A percentile compares a stretch with the other conserved stretches of the same genome.
These are phyloP conservation scores for Colletotrichum coccodes DNA, from an alignment of 2,329 filamentous ascomycete species.

Conservation along the genomic window DNA sequence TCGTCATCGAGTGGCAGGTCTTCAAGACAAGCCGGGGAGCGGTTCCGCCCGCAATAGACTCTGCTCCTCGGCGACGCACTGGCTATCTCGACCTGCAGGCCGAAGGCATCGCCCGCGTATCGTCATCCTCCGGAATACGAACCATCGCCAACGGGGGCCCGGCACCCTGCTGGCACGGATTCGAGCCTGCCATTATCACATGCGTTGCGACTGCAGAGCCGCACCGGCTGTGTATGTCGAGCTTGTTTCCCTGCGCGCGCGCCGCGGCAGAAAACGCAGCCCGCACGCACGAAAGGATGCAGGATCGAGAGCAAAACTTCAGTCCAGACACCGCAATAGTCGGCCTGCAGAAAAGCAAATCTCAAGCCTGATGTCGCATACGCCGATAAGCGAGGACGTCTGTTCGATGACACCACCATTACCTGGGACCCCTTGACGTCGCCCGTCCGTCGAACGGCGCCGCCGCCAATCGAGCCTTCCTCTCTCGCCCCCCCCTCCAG, in stretches of 20 bases:
- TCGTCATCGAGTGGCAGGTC: not conserved
- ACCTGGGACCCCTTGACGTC: not conserved
- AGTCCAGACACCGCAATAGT: not conserved
- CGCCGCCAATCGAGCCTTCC: not conserved
- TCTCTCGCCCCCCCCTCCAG: not conserved
- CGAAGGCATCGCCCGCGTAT: too few relatives aligned
- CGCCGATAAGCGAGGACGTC: slow-evolving; percentile 16
- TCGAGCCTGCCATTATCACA: too few relatives aligned
- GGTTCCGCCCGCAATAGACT: not conserved
- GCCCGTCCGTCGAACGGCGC: not conserved
- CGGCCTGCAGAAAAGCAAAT: slow-evolving; percentile 8
- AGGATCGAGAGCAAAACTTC: not conserved
- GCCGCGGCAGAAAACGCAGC: not conserved
- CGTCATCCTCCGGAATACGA: not conserved
- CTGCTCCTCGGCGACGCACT: not conserved
- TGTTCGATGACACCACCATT: slow-evolving; percentile 24
- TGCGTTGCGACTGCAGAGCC: too few relatives aligned
- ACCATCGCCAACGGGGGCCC: too few relatives aligned
- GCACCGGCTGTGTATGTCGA: too few relatives aligned
- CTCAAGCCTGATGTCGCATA: not conserved
- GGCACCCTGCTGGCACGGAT: too few relatives aligned
- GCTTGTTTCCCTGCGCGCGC: too few relatives aligned
- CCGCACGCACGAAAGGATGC: not conserved
- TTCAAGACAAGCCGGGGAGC: not conserved
- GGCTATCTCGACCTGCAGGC: not conserved